A percentile compares a stretch with the other conserved stretches of the same genome.
Conservation (phyloP, 1,284 basidiomycete species). For the Thelephora terrestris region DNA sequence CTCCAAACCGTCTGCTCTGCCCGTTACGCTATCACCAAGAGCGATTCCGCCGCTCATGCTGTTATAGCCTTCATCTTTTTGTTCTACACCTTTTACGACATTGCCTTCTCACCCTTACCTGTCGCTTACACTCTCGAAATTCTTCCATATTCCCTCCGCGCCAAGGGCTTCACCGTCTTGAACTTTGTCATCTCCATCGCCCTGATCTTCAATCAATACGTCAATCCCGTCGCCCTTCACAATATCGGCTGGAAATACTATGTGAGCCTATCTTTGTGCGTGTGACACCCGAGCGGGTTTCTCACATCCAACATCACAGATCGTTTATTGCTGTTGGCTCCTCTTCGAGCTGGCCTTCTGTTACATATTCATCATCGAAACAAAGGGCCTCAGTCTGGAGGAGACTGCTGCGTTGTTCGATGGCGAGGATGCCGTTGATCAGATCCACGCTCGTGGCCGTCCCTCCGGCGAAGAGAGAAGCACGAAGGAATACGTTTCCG, state of each 20-base stretch:
- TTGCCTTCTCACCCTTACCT: constrained; percentile 56
- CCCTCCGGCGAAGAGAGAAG: too few relatives aligned
- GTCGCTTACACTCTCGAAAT: constrained; percentile 62
- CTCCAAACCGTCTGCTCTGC: too few relatives aligned
- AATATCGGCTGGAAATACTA: constrained; percentile 26
- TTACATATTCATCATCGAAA: constrained; percentile 41
- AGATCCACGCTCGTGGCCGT: too few relatives aligned
- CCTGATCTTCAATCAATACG: constrained; percentile 61
- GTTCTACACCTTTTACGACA: constrained; percentile 59
- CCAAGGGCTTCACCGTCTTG: constrained; percentile 61
- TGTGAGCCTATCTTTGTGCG: constrained; percentile 12
- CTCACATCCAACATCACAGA: background rate
- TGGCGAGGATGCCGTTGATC: constrained; percentile 17
- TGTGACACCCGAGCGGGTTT: background rate
- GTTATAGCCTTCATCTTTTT: constrained; percentile 65
- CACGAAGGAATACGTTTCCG: too few relatives aligned
- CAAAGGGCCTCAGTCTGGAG: constrained; percentile 25
- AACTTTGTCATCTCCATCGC: constrained; percentile 47
- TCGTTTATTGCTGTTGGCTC: constrained; percentile 24
- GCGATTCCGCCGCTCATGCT: too few relatives aligned
- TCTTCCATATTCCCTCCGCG: constrained; percentile 54
- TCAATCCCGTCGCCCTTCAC: constrained; percentile 60
- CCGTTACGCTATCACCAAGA: too few relatives aligned
- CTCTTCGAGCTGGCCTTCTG: constrained; percentile 46
- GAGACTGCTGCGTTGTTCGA: constrained; percentile 25